These are phyloP conservation scores for Backusella westeae DNA, from an alignment of 192 early-diverging fungal species.

Conservation along the genomic window DNA sequence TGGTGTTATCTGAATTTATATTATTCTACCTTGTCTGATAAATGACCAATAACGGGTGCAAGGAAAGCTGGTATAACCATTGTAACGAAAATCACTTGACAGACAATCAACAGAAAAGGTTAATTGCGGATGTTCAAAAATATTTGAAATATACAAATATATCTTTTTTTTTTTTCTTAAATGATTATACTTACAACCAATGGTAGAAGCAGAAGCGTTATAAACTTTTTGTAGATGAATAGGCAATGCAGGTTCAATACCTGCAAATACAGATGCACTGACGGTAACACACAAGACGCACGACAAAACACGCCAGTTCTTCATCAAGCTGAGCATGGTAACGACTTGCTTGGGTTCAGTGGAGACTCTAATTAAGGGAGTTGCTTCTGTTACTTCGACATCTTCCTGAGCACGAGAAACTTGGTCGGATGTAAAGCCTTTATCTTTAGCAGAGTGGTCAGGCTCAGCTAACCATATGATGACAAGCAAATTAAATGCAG, in stretches of 20 bases:
- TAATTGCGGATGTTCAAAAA: background rate
- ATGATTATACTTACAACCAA: slow-evolving; percentile 37
- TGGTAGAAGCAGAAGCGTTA: slow-evolving; percentile 36
- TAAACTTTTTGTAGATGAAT: slow-evolving; percentile 44
- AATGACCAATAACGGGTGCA: slow-evolving; percentile 54
- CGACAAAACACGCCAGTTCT: slow-evolving; percentile 45
- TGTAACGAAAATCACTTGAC: slow-evolving; percentile 57
- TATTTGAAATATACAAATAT: slow-evolving; percentile 13
- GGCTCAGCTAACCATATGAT: slow-evolving; percentile 65
- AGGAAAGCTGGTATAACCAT: slow-evolving; percentile 69
- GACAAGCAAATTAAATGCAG: slow-evolving; percentile 57
- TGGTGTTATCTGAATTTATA: background rate
- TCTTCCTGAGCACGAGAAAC: slow-evolving; percentile 18
- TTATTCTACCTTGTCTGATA: slow-evolving; percentile 37
- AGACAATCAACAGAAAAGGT: slow-evolving; percentile 9
- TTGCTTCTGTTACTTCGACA: background rate
- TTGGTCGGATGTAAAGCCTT: background rate
- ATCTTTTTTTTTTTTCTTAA: background rate
- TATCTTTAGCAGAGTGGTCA: slow-evolving; percentile 7
- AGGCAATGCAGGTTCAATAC: slow-evolving; percentile 56
- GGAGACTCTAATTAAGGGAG: background rate
- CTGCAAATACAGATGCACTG: slow-evolving; percentile 51
- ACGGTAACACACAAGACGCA: slow-evolving; percentile 44
- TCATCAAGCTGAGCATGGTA: slow-evolving; percentile 43
- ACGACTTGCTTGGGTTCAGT: slow-evolving; percentile 10